Conservation (phyloP, 495 filamentous ascomycete species). For the Cudoniella acicularis region DNA sequence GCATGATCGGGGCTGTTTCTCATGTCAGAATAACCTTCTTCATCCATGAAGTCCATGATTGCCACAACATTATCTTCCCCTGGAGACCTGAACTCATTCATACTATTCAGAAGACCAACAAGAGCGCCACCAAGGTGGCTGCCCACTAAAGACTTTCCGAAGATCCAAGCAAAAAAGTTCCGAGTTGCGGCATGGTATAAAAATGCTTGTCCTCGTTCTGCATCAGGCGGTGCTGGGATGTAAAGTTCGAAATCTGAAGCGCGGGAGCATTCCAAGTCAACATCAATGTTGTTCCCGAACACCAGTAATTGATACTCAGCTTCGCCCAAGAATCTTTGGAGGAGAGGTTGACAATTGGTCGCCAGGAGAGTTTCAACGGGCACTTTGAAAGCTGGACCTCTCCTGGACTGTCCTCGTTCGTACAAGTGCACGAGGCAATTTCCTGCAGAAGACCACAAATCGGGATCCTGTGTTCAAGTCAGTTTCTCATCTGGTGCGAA, state of each 20-base stretch:
- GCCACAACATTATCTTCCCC: constrained; percentile 43
- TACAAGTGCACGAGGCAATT: constrained; percentile 64
- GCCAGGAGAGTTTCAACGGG: constrained; percentile 47
- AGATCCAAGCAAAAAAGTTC: constrained; percentile 67
- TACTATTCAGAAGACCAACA: constrained; percentile 51
- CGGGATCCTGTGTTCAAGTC: constrained; percentile 45
- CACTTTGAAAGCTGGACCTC: constrained; percentile 59
- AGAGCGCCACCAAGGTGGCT: constrained; percentile 52
- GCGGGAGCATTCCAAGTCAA: neutral
- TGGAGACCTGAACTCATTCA: constrained; percentile 48
- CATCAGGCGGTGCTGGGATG: constrained; percentile 52
- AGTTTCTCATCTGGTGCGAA: neutral
- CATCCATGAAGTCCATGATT: constrained; percentile 52
- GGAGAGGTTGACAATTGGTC: constrained; percentile 43
- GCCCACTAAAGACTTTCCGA: constrained; percentile 57
- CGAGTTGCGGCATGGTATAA: constrained; percentile 58
- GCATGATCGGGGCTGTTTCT: constrained; percentile 56
- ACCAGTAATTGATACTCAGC: constrained; percentile 7
- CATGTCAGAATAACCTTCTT: constrained; percentile 59
- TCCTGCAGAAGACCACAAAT: constrained; percentile 59
- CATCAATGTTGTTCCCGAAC: constrained; percentile 8
- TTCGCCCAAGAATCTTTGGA: constrained; percentile 36
- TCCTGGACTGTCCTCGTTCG: constrained; percentile 50
- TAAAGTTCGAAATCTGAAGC: constrained; percentile 46
- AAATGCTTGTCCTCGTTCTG: constrained; percentile 46